A percentile compares a stretch with the other conserved stretches of the same genome.
phyloP scores from a whole-genome alignment of 352 stramenopile species.

The Phytophthora pluvialis region DNA sequence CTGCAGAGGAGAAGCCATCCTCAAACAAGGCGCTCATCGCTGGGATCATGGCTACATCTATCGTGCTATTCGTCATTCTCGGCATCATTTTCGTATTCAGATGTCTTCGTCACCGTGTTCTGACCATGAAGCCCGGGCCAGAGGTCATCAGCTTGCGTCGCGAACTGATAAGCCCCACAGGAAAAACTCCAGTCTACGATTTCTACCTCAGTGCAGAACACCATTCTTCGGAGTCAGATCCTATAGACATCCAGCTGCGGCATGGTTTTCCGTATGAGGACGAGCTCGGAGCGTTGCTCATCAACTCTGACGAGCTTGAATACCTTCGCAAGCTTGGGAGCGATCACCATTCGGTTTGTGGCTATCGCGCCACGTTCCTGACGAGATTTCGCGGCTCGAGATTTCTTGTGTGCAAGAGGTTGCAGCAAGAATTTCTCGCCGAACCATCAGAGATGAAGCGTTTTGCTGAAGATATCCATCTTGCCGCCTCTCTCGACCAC shows the following conservation, averaged over 20 bases:
- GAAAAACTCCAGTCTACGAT: conserved; percentile 5
- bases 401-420: conserved; percentile 46
- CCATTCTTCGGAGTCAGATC: conserved; percentile 14
- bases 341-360: conserved; percentile 10
- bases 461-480: conserved; percentile 52
- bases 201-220: conserved; percentile 8
- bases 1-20: neutral
- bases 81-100: conserved; percentile 26
- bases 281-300: conserved; percentile 20
- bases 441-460: conserved; percentile 33
- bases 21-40: conserved; percentile 34
- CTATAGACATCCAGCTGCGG: neutral
- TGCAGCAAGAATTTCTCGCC: conserved; percentile 42
- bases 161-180: conserved; percentile 17
- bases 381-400: conserved; percentile 41
- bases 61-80: conserved; percentile 31
- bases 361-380: conserved; percentile 40
- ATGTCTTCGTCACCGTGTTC: conserved; percentile 25
- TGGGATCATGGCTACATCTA: conserved; percentile 25
- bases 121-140: conserved; percentile 8
- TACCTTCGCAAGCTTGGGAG: conserved; percentile 42
- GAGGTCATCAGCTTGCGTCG: conserved; percentile 17
- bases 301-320: conserved; percentile 51
- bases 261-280: conserved; percentile 14
- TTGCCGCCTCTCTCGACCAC: conserved; percentile 51